Percentiles rank a stretch among this genome's conserved stretches.
phyloP scores from a whole-genome alignment of 306 rosid species.

The Inga laurina region DNA sequence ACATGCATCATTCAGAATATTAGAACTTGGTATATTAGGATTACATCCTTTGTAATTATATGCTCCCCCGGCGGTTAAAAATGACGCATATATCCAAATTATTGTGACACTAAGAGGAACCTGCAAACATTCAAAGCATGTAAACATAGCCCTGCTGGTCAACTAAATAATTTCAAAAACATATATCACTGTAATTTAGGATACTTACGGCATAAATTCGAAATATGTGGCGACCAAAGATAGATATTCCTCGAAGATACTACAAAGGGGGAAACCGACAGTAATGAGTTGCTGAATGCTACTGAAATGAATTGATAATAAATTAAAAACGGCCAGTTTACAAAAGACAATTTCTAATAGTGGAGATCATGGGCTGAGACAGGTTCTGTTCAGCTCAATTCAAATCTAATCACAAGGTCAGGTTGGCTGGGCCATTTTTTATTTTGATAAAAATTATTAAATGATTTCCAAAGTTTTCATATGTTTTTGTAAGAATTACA shows the following conservation, averaged over 20 bases:
- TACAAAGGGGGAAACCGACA: conserved; percentile 30
- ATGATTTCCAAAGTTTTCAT: background rate
- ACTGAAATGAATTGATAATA: conserved; percentile 30
- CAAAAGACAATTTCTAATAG: background rate
- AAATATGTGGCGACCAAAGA: conserved; percentile 73
- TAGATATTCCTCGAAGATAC: conserved; percentile 89
- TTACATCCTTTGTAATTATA: conserved; percentile 84
- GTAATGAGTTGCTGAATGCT: conserved; percentile 32
- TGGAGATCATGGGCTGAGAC: background rate
- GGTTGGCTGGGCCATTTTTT: background rate
- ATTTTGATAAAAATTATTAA: background rate
- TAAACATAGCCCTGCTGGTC: background rate
- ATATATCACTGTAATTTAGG: conserved; percentile 28
- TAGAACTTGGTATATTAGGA: conserved; percentile 82
- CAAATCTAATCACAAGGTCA: background rate
- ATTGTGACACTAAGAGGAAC: conserved; percentile 81
- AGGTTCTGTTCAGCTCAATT: background rate
- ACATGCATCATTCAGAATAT: conserved; percentile 77
- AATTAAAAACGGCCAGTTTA: background rate
- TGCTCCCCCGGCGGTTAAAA: conserved; percentile 94
- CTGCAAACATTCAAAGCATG: conserved; percentile 49
- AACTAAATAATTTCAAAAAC: conserved; percentile 10
- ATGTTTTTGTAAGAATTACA: background rate
- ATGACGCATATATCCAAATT: conserved; percentile 82
- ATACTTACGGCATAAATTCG: conserved; percentile 81